These are phyloP conservation scores for Strigomonas galati DNA, from an alignment of 208 protist species.

Conservation along the genomic window DNA sequence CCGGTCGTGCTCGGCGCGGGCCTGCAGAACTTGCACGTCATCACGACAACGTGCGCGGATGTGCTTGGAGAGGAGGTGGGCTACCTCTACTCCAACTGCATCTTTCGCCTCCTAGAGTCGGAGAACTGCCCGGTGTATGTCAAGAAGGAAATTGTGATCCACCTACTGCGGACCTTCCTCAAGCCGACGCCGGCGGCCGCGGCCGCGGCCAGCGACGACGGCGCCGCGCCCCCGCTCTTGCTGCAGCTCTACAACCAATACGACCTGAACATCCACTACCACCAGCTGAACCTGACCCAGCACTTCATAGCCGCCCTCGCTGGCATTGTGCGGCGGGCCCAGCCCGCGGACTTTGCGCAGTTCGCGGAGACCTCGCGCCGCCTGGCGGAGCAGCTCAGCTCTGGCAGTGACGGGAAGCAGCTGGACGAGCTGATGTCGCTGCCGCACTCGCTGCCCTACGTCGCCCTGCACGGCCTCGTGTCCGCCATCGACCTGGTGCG, in stretches of 20 bases:
- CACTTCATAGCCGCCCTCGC: slow-evolving; percentile 73
- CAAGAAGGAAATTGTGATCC: slow-evolving; percentile 84
- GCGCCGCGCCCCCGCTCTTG: slow-evolving; percentile 35
- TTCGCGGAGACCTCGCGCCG: neutral
- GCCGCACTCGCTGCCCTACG: slow-evolving; percentile 42
- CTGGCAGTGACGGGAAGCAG: slow-evolving; percentile 1
- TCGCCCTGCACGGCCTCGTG: slow-evolving; percentile 74
- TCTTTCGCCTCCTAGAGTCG: slow-evolving; percentile 92
- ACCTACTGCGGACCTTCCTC: slow-evolving; percentile 74
- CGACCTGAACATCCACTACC: slow-evolving; percentile 76
- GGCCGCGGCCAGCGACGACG: neutral
- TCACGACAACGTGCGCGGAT: slow-evolving; percentile 41
- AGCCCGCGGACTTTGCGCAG: slow-evolving; percentile 29
- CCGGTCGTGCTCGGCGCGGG: slow-evolving; percentile 80
- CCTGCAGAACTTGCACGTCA: slow-evolving; percentile 88
- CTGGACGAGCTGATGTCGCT: slow-evolving; percentile 27
- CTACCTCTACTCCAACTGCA: slow-evolving; percentile 88
- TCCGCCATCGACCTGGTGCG: slow-evolving; percentile 55
- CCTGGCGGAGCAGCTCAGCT: neutral
- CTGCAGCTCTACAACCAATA: slow-evolving; percentile 73
- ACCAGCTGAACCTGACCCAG: slow-evolving; percentile 80
- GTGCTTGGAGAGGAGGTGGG: slow-evolving; percentile 83
- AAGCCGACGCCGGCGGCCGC: neutral
- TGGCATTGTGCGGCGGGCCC: slow-evolving; percentile 65
- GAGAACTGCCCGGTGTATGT: slow-evolving; percentile 79